phyloP scores from a whole-genome alignment of 345 rosid species.

The Syzygium oleosum region DNA sequence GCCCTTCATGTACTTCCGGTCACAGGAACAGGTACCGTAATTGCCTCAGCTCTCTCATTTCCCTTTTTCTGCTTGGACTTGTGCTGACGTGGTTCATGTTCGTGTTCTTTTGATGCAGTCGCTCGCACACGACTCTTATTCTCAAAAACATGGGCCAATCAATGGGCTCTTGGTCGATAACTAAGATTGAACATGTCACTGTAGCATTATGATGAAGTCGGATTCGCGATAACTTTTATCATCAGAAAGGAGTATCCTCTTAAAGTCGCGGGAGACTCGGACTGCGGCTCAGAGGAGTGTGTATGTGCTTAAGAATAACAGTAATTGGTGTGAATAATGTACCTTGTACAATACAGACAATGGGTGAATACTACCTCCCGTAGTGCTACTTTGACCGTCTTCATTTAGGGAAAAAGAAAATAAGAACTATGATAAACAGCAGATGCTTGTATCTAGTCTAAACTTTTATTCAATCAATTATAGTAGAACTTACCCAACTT shows the following conservation, averaged over 20 bases:
- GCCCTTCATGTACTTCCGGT: slow-evolving; percentile 92
- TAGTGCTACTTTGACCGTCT: background rate
- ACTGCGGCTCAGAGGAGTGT: background rate
- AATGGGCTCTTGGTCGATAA: slow-evolving; percentile 7
- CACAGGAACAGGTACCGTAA: slow-evolving; percentile 79
- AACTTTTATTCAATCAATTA: background rate
- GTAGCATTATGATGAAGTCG: background rate
- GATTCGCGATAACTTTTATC: background rate
- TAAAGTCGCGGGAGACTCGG: background rate
- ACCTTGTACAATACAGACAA: background rate
- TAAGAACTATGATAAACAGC: background rate
- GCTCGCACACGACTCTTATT: slow-evolving; percentile 76
- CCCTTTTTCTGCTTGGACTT: background rate
- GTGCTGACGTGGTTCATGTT: background rate
- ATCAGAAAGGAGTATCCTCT: background rate
- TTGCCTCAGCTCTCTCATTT: background rate
- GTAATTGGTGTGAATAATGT: background rate
- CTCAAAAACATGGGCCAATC: slow-evolving; percentile 20
- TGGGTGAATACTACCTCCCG: background rate
- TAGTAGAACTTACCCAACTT: background rate
- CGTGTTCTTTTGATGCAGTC: slow-evolving; percentile 40
- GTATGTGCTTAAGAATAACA: background rate
- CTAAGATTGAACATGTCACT: background rate
- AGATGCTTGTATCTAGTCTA: background rate
- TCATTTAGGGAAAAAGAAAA: background rate